These are phyloP conservation scores for Mortierella sp. DNA, from an alignment of 371 early-diverging fungal species.

Conservation along the genomic window DNA sequence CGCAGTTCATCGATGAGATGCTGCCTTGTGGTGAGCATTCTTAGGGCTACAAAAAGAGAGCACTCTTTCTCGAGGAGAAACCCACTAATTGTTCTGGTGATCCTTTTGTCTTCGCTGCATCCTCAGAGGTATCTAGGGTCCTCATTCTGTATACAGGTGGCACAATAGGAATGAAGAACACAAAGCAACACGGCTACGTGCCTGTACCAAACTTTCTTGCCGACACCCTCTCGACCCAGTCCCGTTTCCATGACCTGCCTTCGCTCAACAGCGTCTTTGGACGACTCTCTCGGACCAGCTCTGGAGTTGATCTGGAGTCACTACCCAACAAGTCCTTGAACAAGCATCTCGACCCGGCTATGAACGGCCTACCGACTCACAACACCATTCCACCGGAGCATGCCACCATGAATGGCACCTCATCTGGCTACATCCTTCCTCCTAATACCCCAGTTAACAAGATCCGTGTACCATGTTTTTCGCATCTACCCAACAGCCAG, in stretches of 20 bases:
- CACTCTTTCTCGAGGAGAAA: not conserved
- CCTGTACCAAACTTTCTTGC: conserved; percentile 85
- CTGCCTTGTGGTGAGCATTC: conserved; percentile 46
- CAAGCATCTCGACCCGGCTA: conserved; percentile 39
- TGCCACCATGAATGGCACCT: conserved; percentile 41
- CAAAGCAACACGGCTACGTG: conserved; percentile 77
- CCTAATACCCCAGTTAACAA: conserved; percentile 50
- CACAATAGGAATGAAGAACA: conserved; percentile 96
- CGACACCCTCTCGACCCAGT: conserved; percentile 75
- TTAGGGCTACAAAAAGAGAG: not conserved
- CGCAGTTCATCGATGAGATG: conserved; percentile 55
- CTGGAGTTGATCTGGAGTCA: conserved; percentile 31
- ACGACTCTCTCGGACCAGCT: conserved; percentile 44
- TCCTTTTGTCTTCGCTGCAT: too few species aligned
- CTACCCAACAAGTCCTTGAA: conserved; percentile 17
- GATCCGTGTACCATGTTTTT: conserved; percentile 44
- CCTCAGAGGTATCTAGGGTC: conserved; percentile 81
- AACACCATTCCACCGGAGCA: conserved; percentile 37
- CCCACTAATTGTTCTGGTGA: not conserved
- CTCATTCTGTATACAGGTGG: conserved; percentile 94
- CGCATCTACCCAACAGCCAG: conserved; percentile 41
- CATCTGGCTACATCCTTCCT: conserved; percentile 26
- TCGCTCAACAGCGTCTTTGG: conserved; percentile 54
- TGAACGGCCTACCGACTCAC: conserved; percentile 33
- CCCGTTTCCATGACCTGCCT: conserved; percentile 89